Base-by-base conservation (phyloP, 2,329 filamentous ascomycete genomes). In the Aspergillus brunneoviolaceus region DNA sequence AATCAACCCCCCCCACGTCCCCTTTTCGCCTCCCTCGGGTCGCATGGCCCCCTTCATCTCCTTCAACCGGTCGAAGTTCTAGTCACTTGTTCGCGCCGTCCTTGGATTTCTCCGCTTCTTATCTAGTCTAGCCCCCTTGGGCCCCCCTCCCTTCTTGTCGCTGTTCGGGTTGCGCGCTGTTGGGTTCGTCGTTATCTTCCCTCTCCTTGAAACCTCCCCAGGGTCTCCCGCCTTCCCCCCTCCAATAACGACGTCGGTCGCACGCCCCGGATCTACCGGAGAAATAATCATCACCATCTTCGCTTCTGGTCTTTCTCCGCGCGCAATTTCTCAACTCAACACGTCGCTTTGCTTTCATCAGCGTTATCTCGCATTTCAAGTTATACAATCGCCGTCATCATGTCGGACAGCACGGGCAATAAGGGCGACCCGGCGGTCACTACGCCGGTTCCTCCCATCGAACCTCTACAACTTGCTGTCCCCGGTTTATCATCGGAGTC, bases 361-460 rank as follows among this genome's bases (percentile, higher is more conserved):
- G 52, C 52, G 52, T 16, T 48, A 47, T 14, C 23, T 53, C 21
- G 42, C 33, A 25, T 31, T 45, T 56, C 23, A 33, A 47, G 29
- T n/a, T 33, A 35, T 49, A 51, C 55, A 29, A 42, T 47, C 23
- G 4, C n/a, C 31, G 33, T 51, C 49, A 55, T 21, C 48, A 45
- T 51, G 16, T 48, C 62, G 56, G 62, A 60, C 47, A 57, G 60
- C 59, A 50, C 51, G 33, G 52, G 39, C 49, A 49, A 49, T 60
- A 66, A 62, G 49, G 60, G 64, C 50, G 64, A 65, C 35, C 60
- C 64, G 45, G 57, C 64, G 49, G 58, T 55, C 57, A 63, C 56
- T 53, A 63, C 29, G 54, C 62, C 58, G 64, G 57, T 52, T 62
- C 66, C 60, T 63, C 70, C 51, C 64, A 69, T 53, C 39, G 56